Evolutionary conservation across 768 basidiomycete genomes (phyloP), one percentile per base, ranked within the genome.

Genomic region (Mycena chlorophos): DNA sequence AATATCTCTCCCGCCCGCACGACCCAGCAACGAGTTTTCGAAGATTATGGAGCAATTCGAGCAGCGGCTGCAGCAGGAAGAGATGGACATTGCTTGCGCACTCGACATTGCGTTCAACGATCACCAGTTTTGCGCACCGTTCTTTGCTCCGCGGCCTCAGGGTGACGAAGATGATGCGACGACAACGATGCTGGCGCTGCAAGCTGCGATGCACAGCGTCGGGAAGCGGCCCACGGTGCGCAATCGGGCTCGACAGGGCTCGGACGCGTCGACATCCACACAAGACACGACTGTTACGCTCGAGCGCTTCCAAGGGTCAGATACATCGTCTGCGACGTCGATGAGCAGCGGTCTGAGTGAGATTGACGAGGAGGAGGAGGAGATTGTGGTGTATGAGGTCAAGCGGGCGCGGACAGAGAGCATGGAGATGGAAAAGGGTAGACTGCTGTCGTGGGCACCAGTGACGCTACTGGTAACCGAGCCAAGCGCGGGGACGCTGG

Each of bases 351-450:
- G 45, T 20, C 8, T 57, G 56, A 54, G 46, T 29, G 56, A 59
- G 42, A 61, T 60, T 14, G 65, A 64, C 2, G 68, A 66, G 31
- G 66, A 71, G 31, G 63, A 61, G 20, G 69, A 63, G 49, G 62
- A 62, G 19, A 71, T 71, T n/a, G 71, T 68, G 49, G 66, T 66
- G 1, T 80, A 77, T 58, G 79, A 81, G 56, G 68, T 81, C 42
- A 73, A 71, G 58, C 73, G 78, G 13, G 80, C 71, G 2, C 79
- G 77, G 46, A 75, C 78, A 45, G 76, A 73, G 63, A 83, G 79
- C 56, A 68, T 83, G 64, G 77, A 80, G 62, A 69, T 81, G 56
- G 77, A 79, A 66, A 75, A 72, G 63, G 79, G 76, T 3, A 69
- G 78, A 43, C 61, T 82, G 25, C 60, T 81, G 28, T 34, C 51